Conservation (phyloP, 306 rosid species). For the Calophaca sinica region DNA sequence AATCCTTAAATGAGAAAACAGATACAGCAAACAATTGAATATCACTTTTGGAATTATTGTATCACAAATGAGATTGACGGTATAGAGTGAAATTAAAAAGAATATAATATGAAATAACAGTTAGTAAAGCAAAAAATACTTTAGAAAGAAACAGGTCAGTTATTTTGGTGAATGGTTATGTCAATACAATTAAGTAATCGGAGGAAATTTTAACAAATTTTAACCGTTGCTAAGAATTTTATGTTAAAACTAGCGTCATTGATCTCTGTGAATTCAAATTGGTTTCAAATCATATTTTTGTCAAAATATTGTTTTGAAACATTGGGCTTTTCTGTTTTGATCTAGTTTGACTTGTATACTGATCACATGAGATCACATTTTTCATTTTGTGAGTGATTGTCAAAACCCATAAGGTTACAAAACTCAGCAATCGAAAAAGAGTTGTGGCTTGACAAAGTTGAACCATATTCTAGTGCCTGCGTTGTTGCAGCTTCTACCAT, state of each 20-base stretch:
- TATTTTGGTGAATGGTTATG: constrained; percentile 1
- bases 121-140: constrained; percentile 8
- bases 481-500: too few species aligned
- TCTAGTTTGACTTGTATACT: constrained; percentile 14
- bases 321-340: neutral
- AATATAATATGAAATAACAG: neutral
- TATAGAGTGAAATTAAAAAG: constrained; percentile 19
- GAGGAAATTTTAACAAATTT: neutral
- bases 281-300: constrained; percentile 19
- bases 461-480: neutral
- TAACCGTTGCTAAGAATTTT: neutral
- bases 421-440: neutral
- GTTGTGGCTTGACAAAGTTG: neutral
- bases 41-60: neutral
- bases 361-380: neutral
- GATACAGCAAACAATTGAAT: neutral
- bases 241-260: neutral
- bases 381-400: constrained; percentile 8
- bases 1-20: constrained; percentile 16
- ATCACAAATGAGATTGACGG: neutral
- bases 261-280: neutral
- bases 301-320: neutral
- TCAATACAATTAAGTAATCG: constrained; percentile 13
- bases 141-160: neutral
- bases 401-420: neutral